phyloP scores from a whole-genome alignment of 805 yeast species.

The Hyphopichia homilentoma region DNA sequence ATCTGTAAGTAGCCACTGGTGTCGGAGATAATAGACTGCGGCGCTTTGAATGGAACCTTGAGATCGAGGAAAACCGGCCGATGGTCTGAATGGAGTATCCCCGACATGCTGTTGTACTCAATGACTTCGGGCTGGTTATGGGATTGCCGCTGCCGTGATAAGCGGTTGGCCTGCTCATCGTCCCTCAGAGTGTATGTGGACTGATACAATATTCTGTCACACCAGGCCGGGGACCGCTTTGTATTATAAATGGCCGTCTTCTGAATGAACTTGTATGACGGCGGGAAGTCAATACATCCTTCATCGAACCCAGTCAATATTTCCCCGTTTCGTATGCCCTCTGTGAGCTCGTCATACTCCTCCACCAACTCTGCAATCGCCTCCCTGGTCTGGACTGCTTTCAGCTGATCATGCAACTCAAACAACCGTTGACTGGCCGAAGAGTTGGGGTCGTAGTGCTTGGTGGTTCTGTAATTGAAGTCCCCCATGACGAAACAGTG shows the following conservation, averaged over 20 bases:
- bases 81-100: conserved; percentile 67
- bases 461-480: conserved; percentile 66
- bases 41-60: conserved; percentile 41
- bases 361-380: conserved; percentile 18
- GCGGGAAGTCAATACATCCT: conserved; percentile 60
- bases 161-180: too few species aligned
- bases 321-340: conserved; percentile 36
- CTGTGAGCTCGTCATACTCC: conserved; percentile 49
- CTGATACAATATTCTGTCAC: conserved; percentile 74
- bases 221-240: conserved; percentile 81
- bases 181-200: conserved; percentile 27
- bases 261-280: conserved; percentile 69
- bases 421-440: conserved; percentile 16
- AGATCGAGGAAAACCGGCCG: conserved; percentile 64
- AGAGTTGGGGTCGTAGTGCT: conserved; percentile 10
- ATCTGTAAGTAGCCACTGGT: conserved; percentile 27
- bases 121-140: conserved; percentile 23
- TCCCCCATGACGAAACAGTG: conserved; percentile 83
- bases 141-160: too few species aligned
- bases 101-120: conserved; percentile 47
- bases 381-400: conserved; percentile 1
- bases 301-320: conserved; percentile 66
- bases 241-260: conserved; percentile 50
- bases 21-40: conserved; percentile 26
- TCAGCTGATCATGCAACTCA: conserved; percentile 19